Conservation (phyloP, 441 rosid genomes). For the Gossypium laxum region DNA sequence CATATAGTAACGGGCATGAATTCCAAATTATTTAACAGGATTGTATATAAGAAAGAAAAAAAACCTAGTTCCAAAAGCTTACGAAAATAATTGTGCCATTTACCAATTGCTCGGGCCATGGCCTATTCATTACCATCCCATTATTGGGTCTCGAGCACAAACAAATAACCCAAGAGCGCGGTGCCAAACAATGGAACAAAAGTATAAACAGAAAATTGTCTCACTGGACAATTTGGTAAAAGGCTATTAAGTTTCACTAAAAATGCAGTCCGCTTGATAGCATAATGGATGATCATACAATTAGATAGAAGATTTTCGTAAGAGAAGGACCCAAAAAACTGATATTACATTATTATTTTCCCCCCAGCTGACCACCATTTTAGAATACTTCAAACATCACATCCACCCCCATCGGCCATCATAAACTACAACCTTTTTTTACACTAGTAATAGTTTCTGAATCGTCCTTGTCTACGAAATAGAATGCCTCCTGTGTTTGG, state of each 20-base stretch:
- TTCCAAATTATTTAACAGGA: too few species aligned
- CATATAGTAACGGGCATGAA: not conserved
- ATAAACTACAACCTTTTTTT: conserved; percentile 26
- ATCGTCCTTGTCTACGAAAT: conserved; percentile 40
- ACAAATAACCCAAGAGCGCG: too few species aligned
- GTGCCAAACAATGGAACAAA: too few species aligned
- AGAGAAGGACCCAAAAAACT: conserved; percentile 3
- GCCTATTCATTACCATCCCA: too few species aligned
- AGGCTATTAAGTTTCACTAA: not conserved
- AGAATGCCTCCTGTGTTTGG: conserved; percentile 69
- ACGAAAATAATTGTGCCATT: too few species aligned
- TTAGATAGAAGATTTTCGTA: not conserved
- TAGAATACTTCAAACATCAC: not conserved
- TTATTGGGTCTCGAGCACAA: too few species aligned
- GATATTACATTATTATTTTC: not conserved
- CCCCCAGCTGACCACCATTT: not conserved
- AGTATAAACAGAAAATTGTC: not conserved
- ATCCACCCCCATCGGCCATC: not conserved
- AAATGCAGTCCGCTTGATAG: not conserved
- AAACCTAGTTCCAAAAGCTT: too few species aligned
- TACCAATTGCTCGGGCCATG: too few species aligned
- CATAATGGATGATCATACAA: not conserved
- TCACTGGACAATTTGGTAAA: not conserved
- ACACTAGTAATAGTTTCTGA: conserved; percentile 25
- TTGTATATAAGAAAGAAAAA: too few species aligned